Evolutionary conservation across 2,329 filamentous ascomycete genomes (phyloP).

Genomic region (Elsinoe australis): DNA sequence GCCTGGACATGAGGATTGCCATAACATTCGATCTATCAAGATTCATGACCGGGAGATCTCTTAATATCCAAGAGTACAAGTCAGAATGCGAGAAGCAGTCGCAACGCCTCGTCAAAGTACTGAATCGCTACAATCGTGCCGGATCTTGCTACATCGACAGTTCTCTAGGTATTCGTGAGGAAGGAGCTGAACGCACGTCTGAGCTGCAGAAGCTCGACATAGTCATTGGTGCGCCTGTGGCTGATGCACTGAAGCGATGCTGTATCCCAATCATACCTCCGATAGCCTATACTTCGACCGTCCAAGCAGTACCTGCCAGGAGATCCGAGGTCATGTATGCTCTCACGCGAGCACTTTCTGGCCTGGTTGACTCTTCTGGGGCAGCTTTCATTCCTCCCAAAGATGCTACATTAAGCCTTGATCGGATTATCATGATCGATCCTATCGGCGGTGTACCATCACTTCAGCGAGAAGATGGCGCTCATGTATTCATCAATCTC

Average conservation of each 20-base stretch:
- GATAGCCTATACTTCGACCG: slow-evolving; percentile 51
- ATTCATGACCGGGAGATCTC: neutral
- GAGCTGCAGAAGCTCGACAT: slow-evolving; percentile 32
- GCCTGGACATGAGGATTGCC: slow-evolving; percentile 72
- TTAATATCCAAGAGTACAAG: slow-evolving; percentile 10
- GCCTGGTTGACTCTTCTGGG: slow-evolving; percentile 42
- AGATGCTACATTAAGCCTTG: slow-evolving; percentile 41
- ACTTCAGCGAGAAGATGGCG: slow-evolving; percentile 49
- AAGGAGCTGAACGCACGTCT: neutral
- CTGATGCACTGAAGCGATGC: slow-evolving; percentile 59
- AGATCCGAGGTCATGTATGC: slow-evolving; percentile 65
- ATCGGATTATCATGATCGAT: slow-evolving; percentile 84
- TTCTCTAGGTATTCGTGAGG: slow-evolving; percentile 30
- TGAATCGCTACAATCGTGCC: slow-evolving; percentile 61
- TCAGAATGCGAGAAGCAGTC: slow-evolving; percentile 49
- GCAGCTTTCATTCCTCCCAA: neutral
- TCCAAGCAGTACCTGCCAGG: slow-evolving; percentile 43
- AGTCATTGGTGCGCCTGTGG: slow-evolving; percentile 33
- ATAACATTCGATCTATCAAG: slow-evolving; percentile 61
- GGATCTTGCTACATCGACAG: slow-evolving; percentile 61
- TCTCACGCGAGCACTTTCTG: slow-evolving; percentile 67
- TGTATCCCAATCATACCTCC: slow-evolving; percentile 63
- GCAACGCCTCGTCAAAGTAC: slow-evolving; percentile 63
- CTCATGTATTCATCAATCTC: slow-evolving; percentile 85
- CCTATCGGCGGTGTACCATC: slow-evolving; percentile 76